Percentiles rank a stretch among this genome's conserved stretches.
Evolutionary conservation across 805 yeast genomes (phyloP).

Genomic region (Candida ortonii): DNA sequence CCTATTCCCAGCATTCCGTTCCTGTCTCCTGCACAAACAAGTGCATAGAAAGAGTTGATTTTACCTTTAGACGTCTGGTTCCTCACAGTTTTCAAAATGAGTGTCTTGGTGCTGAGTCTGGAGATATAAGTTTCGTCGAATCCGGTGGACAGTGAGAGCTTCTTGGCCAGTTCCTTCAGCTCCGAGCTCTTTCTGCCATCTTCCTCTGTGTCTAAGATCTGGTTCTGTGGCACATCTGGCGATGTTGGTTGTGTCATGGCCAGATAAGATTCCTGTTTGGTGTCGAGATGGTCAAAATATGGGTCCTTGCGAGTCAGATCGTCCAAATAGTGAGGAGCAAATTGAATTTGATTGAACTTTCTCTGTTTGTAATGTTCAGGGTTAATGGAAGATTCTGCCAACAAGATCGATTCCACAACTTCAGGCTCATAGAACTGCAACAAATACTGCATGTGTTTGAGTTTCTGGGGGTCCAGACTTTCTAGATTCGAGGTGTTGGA

Average conservation of each 20-base stretch:
- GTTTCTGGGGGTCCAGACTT: conserved; percentile 24
- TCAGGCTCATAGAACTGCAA: conserved; percentile 79
- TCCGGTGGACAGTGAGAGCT: conserved; percentile 63
- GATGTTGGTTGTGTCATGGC: conserved; percentile 26
- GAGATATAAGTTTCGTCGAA: conserved; percentile 59
- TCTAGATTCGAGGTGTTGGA: conserved; percentile 4
- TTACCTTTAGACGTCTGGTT: conserved; percentile 93
- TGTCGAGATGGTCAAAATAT: conserved; percentile 62
- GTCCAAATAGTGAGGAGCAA: conserved; percentile 68
- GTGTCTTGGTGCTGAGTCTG: conserved; percentile 59
- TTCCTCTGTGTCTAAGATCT: conserved; percentile 21
- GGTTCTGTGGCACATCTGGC: conserved; percentile 24
- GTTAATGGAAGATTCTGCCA: conserved; percentile 72
- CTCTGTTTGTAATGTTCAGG: conserved; percentile 57
- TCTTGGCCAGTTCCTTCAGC: conserved; percentile 43
- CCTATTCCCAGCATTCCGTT: conserved; percentile 95
- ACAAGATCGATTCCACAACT: conserved; percentile 73
- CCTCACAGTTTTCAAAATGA: conserved; percentile 75
- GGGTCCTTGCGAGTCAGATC: conserved; percentile 73
- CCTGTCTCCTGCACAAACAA: conserved; percentile 88
- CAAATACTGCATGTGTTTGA: conserved; percentile 52
- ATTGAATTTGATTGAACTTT: conserved; percentile 43
- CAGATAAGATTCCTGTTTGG: conserved; percentile 21
- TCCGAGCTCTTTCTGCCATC: conserved; percentile 24
- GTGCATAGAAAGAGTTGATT: conserved; percentile 73